Evolutionary conservation across 2,329 filamentous ascomycete species (phyloP), one percentile per base, ranked within the genome.

Genomic region (Penicillium vulpinum): DNA sequence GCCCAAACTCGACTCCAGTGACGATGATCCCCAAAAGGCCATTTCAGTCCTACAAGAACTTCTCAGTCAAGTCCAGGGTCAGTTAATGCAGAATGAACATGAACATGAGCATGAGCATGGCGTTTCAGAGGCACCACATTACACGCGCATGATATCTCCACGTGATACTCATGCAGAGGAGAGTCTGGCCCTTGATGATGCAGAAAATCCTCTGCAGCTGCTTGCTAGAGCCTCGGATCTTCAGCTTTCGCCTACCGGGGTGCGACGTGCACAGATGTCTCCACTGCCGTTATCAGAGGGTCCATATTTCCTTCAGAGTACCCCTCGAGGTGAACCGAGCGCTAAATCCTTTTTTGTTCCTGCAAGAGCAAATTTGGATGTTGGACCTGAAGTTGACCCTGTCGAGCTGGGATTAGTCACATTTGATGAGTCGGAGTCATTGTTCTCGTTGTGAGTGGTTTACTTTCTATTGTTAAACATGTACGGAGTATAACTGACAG

Each of bases 171-270:
- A 68, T 31, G 67, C 68, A 16, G 78, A 81, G 36, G 83, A 85
- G 52, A 81, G 77, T 47, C 79, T 88, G 31, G 81, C 85, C 13
- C 77, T 89, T 26, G 88, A 91, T 63, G 88, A 90, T 69, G 88
- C 88, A 4, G 88, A 91, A 67, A 91, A 91, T 59, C 88, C 88
- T 0, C 75, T 91, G 5, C 88, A 91, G 70, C 76, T 91, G 16
- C 83, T 91, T 33, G 88, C 88, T 3, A 82, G 88, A 31, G 88
- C 88, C 1, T 91, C 88, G 0, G 87, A 89, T 71, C 79, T 89
- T 38, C 83, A 84, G 56, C 77, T 84, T n/a, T 82, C 80, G 24
- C 80, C 73, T 18, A 69, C 60, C 54, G 57, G 69, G 51, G 51
- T 64, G 50, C 48, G 62, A 51, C 51, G 67, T 69, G 24, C 57